Conservation (phyloP, 2,329 filamentous ascomycete species). For the Trichoderma asperellum region DNA sequence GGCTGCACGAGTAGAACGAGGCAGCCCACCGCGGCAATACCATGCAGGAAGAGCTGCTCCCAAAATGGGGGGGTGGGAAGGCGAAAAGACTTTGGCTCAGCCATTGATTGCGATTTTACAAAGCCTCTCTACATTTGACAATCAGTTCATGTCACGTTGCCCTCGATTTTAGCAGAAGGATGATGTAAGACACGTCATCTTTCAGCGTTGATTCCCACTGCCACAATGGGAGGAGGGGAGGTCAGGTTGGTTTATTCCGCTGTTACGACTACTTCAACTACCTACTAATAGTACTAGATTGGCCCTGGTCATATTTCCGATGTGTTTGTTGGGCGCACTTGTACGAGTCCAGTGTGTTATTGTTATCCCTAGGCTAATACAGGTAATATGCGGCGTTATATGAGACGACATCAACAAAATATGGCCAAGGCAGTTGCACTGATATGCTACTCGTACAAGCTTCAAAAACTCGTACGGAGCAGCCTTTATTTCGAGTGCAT, state of each 20-base stretch:
- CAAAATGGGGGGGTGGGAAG: neutral
- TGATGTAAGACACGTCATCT: constrained; percentile 22
- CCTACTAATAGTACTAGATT: neutral
- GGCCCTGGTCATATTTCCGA: neutral
- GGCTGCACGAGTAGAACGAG: neutral
- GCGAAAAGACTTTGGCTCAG: neutral
- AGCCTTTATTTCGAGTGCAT: neutral
- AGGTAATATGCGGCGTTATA: neutral
- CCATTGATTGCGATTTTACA: neutral
- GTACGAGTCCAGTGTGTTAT: neutral
- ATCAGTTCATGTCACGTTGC: neutral
- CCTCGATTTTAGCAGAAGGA: neutral
- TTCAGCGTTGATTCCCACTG: neutral
- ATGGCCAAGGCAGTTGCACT: neutral
- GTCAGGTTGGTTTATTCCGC: neutral
- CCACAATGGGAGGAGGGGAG: neutral
- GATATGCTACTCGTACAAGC: neutral
- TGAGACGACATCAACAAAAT: neutral
- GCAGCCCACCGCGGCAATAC: neutral
- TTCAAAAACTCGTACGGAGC: neutral
- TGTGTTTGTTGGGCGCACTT: neutral
- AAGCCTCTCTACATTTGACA: neutral
- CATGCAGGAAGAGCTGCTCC: neutral
- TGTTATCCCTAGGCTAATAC: neutral
- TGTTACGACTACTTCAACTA: neutral